Evolutionary conservation across 352 stramenopile species (phyloP), one percentile per base, ranked within the genome.

Genomic region (Globisporangium uncinulatum): DNA sequence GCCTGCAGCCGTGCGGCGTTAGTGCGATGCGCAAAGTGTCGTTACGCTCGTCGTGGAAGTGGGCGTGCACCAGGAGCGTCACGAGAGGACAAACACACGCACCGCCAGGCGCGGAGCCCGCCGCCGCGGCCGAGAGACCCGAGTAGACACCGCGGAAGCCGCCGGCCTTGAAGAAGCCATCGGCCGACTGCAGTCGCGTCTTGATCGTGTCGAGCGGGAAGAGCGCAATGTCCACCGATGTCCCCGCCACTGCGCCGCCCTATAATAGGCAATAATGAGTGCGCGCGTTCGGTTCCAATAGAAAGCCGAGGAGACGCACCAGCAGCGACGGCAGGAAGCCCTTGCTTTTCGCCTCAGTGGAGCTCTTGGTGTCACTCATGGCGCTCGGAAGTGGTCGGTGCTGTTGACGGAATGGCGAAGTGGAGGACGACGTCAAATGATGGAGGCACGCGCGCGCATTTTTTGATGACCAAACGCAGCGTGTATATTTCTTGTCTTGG

Each of bases 201-300:
- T 99, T 99, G 66, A 99, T 87, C 2, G 97, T 99, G 81, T 99
- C 97, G 10, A 99, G 85, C 41, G 97, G 97, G 86, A 98, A 99
- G 20, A 99, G 82, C 42, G 95, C 90, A 51, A 99, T 84, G 80
- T 99, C 97, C 34, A 99, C 97, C 15, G 89, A 92, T 43, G 96
- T 98, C 29, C 97, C 97, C 6, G 97, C 96, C 19, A 98, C 79
- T 9, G 96, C 97, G 54, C 97, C 97, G 21, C 83, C 83, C 85
- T 95, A 56, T 6, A 24, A 46, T 31, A 19, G n/a, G 44, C 31
- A 45, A 39, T 42, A 11, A 24, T 5, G 15, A 6, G 29, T 15
- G 20, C 19, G 15, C 4, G 1, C 24, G 24, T 29, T 4, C 24
- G 24, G 24, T 4, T 29, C 24, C 24, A 29, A 29, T 29, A 29